Base-by-base conservation (phyloP, 345 rosid genomes). In the Geranium rotundifolium region DNA sequence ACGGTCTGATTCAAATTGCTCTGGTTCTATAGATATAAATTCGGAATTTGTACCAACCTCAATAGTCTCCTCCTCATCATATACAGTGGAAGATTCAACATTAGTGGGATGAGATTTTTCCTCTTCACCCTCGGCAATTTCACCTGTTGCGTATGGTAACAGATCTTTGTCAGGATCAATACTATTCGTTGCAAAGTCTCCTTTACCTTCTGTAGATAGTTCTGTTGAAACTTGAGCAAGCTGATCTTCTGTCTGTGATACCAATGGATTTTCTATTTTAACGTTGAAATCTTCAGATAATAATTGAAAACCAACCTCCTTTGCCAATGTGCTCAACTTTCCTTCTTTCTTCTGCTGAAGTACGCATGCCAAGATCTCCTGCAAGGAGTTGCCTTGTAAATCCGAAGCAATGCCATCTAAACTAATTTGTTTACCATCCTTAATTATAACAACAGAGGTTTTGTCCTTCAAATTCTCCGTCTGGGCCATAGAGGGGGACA, bases 251-350 rank as follows among this genome's bases (percentile, higher is more conserved):
- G 72, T 64, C 63, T 73, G 67, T 65, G 84, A 69, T 7, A 75
- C 72, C 66, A 72, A 68, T 19, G 63, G 39, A 74, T 77, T 76
- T 39, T 71, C 59, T 60, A 75, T 20, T 75, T 86, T 81, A 63
- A 87, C 64, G 71, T 80, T 75, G 37, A 83, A 19, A 76, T 92
- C 97, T 71, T 86, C 82, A 1, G 96, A 87, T 65, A 92, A 72
- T 63, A 92, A 88, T 68, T 80, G 87, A 77, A 92, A 87, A 62
- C 99, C 99, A 61, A 67, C 80, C 69, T 84, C 86, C 80, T 90
- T 90, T 55, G 97, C 99, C 56, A 92, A 74, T 58, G 81, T 77
- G 72, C 90, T 84, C 67, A 92, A 70, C 65, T 82, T 84, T 29
- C 67, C 71, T 69, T 76, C 87, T 65, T 82, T 76, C 73, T 78